Evolutionary conservation across 2,329 filamentous ascomycete genomes (phyloP).

Genomic region (Alternaria arbusti): DNA sequence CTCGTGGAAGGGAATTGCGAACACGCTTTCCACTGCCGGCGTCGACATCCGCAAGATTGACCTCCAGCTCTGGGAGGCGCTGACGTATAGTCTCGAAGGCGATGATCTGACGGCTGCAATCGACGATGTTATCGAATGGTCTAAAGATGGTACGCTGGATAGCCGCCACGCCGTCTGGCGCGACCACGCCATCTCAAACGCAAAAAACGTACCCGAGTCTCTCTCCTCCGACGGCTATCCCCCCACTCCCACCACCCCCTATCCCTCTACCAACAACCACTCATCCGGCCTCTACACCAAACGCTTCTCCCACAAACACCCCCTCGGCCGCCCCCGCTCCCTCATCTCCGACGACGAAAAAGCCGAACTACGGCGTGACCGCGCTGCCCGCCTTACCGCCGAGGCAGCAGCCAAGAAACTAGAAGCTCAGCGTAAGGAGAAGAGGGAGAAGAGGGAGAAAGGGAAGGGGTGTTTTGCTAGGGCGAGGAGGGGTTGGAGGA

Average conservation of each 20-base stretch:
- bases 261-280: no score
- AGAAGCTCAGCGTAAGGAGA: not conserved
- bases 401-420: not conserved
- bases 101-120: not conserved
- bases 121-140: not conserved
- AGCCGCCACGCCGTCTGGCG: not conserved
- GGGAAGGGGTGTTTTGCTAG: not conserved
- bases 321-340: not conserved
- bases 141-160: not conserved
- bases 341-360: not conserved
- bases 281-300: not conserved
- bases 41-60: slow-evolving; percentile 1
- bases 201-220: not conserved
- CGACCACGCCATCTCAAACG: not conserved
- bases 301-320: slow-evolving; percentile 1
- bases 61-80: not conserved
- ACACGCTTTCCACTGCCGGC: not conserved
- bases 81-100: not conserved
- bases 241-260: not conserved
- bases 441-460: no score
- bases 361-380: not conserved
- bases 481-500: not conserved
- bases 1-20: not conserved
- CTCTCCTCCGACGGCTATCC: not conserved
- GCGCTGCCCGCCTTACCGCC: not conserved